A percentile compares a stretch with the other conserved stretches of the same genome.
Evolutionary conservation across 257 asterid genomes (phyloP).

Genomic region (Ligustrum vulgare): DNA sequence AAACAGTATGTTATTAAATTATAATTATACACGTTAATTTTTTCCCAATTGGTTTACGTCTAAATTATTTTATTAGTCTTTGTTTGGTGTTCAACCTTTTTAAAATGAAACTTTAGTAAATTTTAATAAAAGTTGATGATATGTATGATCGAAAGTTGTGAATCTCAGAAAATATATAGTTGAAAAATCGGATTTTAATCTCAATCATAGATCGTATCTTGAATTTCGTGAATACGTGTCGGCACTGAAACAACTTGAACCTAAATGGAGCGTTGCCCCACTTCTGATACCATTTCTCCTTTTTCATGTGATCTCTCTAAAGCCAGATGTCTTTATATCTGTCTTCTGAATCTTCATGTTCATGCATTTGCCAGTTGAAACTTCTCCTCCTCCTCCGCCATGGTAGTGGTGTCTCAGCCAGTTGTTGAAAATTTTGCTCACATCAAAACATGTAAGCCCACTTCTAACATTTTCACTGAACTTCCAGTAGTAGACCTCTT

Average conservation of each 20-base stretch:
- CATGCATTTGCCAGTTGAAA: not conserved
- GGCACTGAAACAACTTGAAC: not conserved
- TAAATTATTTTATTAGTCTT: too few relatives aligned
- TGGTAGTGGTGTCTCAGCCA: constrained; percentile 42
- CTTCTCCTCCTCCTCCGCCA: not conserved
- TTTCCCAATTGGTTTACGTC: too few relatives aligned
- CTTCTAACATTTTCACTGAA: constrained; percentile 21
- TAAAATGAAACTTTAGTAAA: too few relatives aligned
- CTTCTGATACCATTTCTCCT: not conserved
- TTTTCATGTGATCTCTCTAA: not conserved
- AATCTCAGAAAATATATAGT: too few relatives aligned
- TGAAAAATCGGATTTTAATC: too few relatives aligned
- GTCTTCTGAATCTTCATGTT: not conserved
- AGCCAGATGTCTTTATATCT: too few relatives aligned
- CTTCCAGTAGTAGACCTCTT: constrained; percentile 43
- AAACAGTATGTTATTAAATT: too few relatives aligned
- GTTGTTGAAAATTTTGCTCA: constrained; percentile 13
- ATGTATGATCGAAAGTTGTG: too few relatives aligned
- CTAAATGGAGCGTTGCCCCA: not conserved
- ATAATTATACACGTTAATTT: too few relatives aligned
- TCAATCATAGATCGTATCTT: too few relatives aligned
- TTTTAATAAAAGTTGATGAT: too few relatives aligned
- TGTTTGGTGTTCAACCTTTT: too few relatives aligned
- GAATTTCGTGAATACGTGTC: not conserved
- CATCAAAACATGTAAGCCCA: constrained; percentile 41